Evolutionary conservation across 2,329 filamentous ascomycete genomes (phyloP).

Genomic region (Thielaviopsis euricoi): DNA sequence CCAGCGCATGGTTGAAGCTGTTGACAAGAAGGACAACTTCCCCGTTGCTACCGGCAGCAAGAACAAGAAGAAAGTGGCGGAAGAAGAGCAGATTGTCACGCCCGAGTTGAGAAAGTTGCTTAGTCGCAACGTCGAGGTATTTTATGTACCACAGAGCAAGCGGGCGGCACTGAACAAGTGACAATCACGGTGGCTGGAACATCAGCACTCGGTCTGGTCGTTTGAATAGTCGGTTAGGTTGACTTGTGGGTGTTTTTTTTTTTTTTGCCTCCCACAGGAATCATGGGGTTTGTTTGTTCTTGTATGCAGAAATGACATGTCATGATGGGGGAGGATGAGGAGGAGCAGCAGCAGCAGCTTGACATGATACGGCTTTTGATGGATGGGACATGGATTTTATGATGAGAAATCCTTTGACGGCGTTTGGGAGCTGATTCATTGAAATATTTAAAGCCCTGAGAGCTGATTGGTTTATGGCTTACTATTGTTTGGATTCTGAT

Average conservation of each 20-base stretch:
- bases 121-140: slow-evolving; percentile 29
- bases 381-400: too few relatives aligned
- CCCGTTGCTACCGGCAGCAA: slow-evolving; percentile 26
- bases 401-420: too few relatives aligned
- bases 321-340: too few relatives aligned
- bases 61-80: slow-evolving; percentile 17
- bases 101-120: slow-evolving; percentile 39
- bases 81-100: slow-evolving; percentile 33
- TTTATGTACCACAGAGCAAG: slow-evolving; percentile 18
- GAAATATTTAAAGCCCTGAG: too few relatives aligned
- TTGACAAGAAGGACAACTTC: slow-evolving; percentile 84
- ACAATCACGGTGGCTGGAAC: slow-evolving; percentile 5
- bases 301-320: too few relatives aligned
- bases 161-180: slow-evolving; percentile 4
- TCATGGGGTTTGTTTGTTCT: neutral
- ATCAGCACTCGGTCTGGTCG: slow-evolving; percentile 8
- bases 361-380: too few relatives aligned
- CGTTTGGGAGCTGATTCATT: too few relatives aligned
- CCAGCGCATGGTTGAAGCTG: slow-evolving; percentile 71
- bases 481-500: neutral
- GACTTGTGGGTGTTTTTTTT: neutral
- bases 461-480: neutral
- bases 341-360: too few relatives aligned
- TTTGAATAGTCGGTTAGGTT: neutral
- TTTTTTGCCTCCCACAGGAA: neutral